Conservation (phyloP, 306 rosid genomes). For the Acacia crassicarpa region DNA sequence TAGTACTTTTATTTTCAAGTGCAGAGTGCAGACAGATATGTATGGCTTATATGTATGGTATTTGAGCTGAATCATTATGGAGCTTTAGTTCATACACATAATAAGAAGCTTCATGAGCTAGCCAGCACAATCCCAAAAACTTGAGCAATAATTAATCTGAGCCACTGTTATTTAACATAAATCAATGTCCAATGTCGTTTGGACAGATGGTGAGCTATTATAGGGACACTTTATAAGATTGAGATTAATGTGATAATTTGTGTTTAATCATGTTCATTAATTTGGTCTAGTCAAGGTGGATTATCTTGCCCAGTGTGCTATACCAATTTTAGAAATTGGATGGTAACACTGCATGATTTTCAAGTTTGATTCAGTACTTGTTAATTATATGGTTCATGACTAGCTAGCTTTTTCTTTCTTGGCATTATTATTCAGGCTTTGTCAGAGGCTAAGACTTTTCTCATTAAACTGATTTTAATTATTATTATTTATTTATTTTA, state of each 20-base stretch:
- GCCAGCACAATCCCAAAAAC: neutral
- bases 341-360: constrained; percentile 42
- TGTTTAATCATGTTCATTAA: constrained; percentile 50
- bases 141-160: constrained; percentile 22
- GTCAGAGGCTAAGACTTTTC: neutral
- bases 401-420: neutral
- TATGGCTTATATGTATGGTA: constrained; percentile 12
- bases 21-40: constrained; percentile 27
- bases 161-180: constrained; percentile 16
- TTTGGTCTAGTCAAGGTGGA: constrained; percentile 67
- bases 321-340: constrained; percentile 55
- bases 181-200: constrained; percentile 30
- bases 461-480: neutral
- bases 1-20: constrained; percentile 23
- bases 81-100: constrained; percentile 16
- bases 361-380: constrained; percentile 31
- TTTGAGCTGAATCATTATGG: neutral
- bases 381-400: constrained; percentile 32
- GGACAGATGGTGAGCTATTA: constrained; percentile 25
- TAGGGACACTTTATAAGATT: neutral
- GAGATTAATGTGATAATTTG: constrained; percentile 18
- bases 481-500: neutral
- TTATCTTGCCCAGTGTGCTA: constrained; percentile 49
- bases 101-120: constrained; percentile 17
- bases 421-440: neutral